phyloP scores from a whole-genome alignment of 2,329 filamentous ascomycete genomes.

The Phialemonium atrogriseum region DNA sequence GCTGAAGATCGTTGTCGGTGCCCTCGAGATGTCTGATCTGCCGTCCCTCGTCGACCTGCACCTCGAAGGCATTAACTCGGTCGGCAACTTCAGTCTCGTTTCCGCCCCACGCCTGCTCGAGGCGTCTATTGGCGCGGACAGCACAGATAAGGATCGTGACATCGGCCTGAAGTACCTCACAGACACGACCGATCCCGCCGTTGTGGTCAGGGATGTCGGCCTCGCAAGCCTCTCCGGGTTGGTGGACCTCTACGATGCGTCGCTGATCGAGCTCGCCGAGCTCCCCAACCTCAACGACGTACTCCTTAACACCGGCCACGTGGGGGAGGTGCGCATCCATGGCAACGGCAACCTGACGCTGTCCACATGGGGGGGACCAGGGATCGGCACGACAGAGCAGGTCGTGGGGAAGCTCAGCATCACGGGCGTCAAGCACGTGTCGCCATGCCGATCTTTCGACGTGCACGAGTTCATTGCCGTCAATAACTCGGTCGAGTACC shows the following conservation, averaged over 20 bases:
- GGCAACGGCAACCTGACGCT: conserved; percentile 6
- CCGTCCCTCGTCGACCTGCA: neutral
- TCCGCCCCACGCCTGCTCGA: neutral
- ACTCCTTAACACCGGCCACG: neutral
- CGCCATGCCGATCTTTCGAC: conserved; percentile 2
- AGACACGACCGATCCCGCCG: neutral
- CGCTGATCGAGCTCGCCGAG: conserved; percentile 1
- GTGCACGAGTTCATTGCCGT: conserved; percentile 4
- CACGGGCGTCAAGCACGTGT: conserved; percentile 2
- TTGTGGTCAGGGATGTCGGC: conserved; percentile 2
- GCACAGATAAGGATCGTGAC: neutral
- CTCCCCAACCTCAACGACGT: conserved; percentile 2
- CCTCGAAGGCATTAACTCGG: conserved; percentile 2
- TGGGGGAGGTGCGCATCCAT: conserved; percentile 3
- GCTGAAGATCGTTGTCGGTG: neutral
- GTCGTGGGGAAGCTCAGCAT: conserved; percentile 1
- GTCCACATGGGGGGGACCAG: conserved; percentile 2
- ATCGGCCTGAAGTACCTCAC: conserved; percentile 4
- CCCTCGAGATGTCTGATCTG: neutral
- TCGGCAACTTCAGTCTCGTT: conserved; percentile 3
- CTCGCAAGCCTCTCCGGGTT: conserved; percentile 1
- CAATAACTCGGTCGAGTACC: conserved; percentile 6
- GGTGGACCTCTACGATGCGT: conserved; percentile 3
- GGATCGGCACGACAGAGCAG: too few relatives aligned
- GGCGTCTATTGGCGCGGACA: conserved; percentile 2